These are phyloP conservation scores for Dicorynia guianensis DNA, from an alignment of 306 rosid genomes.

Conservation along the genomic window DNA sequence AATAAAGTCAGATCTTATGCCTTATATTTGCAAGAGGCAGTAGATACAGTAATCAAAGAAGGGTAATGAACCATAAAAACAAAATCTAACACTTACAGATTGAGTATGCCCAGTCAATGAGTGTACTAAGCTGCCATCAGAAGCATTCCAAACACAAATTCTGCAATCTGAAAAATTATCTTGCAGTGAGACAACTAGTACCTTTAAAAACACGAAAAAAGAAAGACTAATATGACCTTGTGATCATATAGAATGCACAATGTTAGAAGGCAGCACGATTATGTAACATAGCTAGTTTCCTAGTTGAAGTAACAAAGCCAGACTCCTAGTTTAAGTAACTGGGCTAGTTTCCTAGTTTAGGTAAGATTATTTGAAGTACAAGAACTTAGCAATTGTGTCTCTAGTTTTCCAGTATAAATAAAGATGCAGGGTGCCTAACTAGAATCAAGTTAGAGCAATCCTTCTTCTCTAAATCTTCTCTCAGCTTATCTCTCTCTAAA, in stretches of 20 bases:
- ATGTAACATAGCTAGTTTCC: no score
- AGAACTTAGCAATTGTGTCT: no score
- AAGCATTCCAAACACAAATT: constrained; percentile 99
- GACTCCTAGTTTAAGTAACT: no score
- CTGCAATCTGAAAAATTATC: constrained; percentile 81
- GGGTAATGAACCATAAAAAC: constrained; percentile 30
- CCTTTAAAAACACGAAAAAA: constrained; percentile 36
- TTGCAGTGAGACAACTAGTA: constrained; percentile 27
- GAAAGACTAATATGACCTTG: constrained; percentile 23
- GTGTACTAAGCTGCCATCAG: constrained; percentile 98
- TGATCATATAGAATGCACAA: constrained; percentile 7
- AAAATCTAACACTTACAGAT: constrained; percentile 73
- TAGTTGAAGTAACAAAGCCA: no score
- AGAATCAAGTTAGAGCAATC: no score
- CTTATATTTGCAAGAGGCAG: constrained; percentile 10
- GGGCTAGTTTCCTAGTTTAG: no score
- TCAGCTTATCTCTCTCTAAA: no score
- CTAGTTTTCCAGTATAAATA: no score
- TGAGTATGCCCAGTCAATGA: constrained; percentile 95
- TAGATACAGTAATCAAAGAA: constrained; percentile 6
- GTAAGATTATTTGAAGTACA: no score
- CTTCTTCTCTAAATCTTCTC: no score
- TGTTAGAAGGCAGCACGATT: no score
- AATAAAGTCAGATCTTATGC: neutral
- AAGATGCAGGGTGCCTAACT: no score